A percentile compares a stretch with the other conserved stretches of the same genome.
phyloP scores from a whole-genome alignment of 352 stramenopile genomes.

The Nannochloropsis limnetica region DNA sequence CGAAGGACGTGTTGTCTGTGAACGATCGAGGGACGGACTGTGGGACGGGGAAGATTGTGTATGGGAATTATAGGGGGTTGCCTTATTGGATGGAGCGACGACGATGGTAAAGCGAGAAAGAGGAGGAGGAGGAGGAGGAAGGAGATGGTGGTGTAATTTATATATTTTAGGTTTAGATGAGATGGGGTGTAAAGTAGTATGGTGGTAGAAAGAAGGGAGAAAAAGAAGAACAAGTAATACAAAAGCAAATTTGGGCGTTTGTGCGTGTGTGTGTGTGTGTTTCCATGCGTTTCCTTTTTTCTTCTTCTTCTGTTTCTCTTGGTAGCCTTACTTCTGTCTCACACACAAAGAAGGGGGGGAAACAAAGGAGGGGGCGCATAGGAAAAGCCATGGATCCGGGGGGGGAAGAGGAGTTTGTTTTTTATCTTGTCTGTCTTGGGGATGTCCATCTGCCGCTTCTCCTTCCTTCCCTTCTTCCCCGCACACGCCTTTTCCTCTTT shows the following conservation, averaged over 20 bases:
- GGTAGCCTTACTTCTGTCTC: not conserved
- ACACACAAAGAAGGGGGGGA: not conserved
- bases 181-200: too few species aligned
- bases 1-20: not conserved
- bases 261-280: too few species aligned
- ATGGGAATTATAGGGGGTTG: not conserved
- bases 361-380: not conserved
- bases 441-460: not conserved
- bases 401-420: not conserved
- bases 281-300: not conserved
- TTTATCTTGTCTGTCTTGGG: not conserved
- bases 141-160: too few species aligned
- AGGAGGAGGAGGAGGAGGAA: too few species aligned
- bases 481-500: not conserved
- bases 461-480: not conserved
- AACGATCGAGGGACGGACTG: conserved; percentile 20
- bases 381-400: not conserved
- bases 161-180: too few species aligned
- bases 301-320: not conserved
- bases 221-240: too few species aligned
- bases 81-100: conserved; percentile 6
- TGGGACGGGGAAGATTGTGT: not conserved
- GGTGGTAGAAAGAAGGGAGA: too few species aligned
- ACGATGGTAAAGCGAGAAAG: too few species aligned
- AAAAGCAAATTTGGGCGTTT: too few species aligned